Evolutionary conservation across 108 stramenopile species (phyloP).

Genomic region (Fragilaria radians): DNA sequence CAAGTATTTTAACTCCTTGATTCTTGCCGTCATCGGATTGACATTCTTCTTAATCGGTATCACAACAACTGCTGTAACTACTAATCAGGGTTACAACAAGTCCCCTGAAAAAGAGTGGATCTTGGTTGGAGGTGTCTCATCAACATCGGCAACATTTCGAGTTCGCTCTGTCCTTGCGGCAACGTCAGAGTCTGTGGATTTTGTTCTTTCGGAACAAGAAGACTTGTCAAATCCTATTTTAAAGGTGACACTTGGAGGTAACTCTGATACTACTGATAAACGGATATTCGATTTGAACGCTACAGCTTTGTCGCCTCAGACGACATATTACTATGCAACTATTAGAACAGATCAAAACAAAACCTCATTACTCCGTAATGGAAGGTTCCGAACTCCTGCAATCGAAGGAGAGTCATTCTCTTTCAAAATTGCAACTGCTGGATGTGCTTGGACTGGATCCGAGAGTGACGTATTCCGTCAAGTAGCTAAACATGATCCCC

Average conservation of each 20-base stretch:
- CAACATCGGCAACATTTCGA: constrained; percentile 36
- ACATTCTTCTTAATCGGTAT: constrained; percentile 20
- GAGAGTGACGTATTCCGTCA: constrained; percentile 17
- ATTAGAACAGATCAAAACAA: constrained; percentile 12
- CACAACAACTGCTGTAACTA: constrained; percentile 26
- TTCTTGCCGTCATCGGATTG: not conserved
- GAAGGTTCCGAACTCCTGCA: constrained; percentile 30
- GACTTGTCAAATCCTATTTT: constrained; percentile 19
- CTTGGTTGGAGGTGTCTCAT: constrained; percentile 35
- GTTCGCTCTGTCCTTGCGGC: constrained; percentile 28
- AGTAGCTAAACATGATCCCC: constrained; percentile 29
- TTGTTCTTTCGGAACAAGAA: constrained; percentile 20
- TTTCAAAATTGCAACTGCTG: constrained; percentile 41
- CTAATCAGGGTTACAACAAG: constrained; percentile 24
- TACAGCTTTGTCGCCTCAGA: constrained; percentile 26
- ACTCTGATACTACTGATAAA: constrained; percentile 11
- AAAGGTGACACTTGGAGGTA: constrained; percentile 12
- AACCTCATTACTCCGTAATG: constrained; percentile 7
- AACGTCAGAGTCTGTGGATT: constrained; percentile 19
- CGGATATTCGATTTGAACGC: constrained; percentile 13
- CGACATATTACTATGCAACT: constrained; percentile 20
- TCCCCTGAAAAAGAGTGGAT: constrained; percentile 29
- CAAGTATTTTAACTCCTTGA: not conserved
- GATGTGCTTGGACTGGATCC: constrained; percentile 41
- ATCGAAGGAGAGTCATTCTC: constrained; percentile 28